phyloP scores from a whole-genome alignment of 2,329 filamentous ascomycete species.

The Calonectria pauciramosa region DNA sequence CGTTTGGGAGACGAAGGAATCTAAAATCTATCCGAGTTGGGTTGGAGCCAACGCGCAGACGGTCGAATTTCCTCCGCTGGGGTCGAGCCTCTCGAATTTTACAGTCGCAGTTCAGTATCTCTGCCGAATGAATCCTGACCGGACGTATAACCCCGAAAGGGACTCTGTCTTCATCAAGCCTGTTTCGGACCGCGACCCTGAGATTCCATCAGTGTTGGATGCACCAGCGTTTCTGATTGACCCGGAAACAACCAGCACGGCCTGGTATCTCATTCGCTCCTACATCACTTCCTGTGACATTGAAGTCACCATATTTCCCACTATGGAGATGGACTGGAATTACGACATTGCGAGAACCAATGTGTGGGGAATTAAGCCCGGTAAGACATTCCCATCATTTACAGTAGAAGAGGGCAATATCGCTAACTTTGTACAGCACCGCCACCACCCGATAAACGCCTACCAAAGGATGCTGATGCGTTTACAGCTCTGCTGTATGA shows the following conservation, averaged over 20 bases:
- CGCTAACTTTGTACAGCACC: neutral
- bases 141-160: neutral
- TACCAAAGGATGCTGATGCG: neutral
- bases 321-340: constrained; percentile 34
- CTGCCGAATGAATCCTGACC: neutral
- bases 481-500: neutral
- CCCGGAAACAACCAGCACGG: constrained; percentile 28
- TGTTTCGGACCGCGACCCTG: neutral
- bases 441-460: neutral
- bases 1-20: neutral
- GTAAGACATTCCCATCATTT: neutral
- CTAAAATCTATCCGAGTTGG: neutral
- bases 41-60: neutral
- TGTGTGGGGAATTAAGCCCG: constrained; percentile 37
- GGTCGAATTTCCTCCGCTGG: neutral
- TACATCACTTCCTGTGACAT: constrained; percentile 33
- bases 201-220: constrained; percentile 6
- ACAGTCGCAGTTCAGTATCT: neutral
- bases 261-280: constrained; percentile 43
- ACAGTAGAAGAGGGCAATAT: neutral
- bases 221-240: constrained; percentile 35
- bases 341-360: constrained; percentile 30
- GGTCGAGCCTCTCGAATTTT: neutral
- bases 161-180: constrained; percentile 37
- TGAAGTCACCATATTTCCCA: constrained; percentile 21